A percentile compares a stretch with the other conserved stretches of the same genome.
Evolutionary conservation across 257 asterid species (phyloP).

Genomic region (Leptodermis oblonga): DNA sequence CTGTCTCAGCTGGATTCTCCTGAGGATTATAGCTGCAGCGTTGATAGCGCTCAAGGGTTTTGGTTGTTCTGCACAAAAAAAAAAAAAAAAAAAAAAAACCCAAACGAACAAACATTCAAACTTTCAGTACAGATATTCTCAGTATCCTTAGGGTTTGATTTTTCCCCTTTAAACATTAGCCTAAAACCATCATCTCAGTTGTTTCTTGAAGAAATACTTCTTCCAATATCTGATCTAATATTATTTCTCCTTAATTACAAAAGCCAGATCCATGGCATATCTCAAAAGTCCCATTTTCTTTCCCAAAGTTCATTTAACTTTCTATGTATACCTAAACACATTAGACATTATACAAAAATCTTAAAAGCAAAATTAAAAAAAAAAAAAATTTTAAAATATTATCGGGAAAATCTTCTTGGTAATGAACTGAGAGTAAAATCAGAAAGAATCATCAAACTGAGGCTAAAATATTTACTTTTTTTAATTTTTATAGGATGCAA

Average conservation of each 20-base stretch:
- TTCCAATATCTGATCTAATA: not conserved
- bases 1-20: slow-evolving; percentile 49
- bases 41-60: slow-evolving; percentile 88
- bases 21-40: slow-evolving; percentile 64
- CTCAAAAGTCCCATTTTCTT: too few relatives aligned
- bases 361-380: too few relatives aligned
- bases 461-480: not conserved
- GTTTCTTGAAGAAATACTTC: too few relatives aligned
- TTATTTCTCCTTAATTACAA: not conserved
- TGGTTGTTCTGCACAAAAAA: slow-evolving; percentile 36
- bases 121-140: not conserved
- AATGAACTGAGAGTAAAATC: not conserved
- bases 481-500: too few relatives aligned
- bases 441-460: not conserved
- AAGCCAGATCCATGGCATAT: not conserved
- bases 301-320: not conserved
- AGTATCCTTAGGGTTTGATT: not conserved
- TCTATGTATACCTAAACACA: too few relatives aligned
- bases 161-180: not conserved
- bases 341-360: too few relatives aligned
- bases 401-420: slow-evolving; percentile 10
- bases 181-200: not conserved
- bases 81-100: too few relatives aligned
- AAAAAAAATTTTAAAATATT: too few relatives aligned
- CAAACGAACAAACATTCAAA: not conserved